phyloP scores from a whole-genome alignment of 176 grass and related monocot genomes.

The Microstegium vimineum region DNA sequence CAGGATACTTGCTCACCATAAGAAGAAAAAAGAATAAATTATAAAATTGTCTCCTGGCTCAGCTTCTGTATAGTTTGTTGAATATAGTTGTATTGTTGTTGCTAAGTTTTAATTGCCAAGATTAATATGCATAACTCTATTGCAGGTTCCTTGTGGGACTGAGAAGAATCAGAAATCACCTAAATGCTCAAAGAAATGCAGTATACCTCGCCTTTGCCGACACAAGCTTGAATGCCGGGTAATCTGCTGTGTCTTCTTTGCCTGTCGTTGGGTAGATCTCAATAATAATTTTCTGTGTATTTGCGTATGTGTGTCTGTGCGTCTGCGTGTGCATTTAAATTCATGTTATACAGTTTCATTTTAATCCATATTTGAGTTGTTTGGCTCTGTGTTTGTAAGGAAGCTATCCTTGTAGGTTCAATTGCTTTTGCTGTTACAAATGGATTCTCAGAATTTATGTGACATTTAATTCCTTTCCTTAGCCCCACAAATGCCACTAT shows the following conservation, averaged over 20 bases:
- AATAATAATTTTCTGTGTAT: not conserved
- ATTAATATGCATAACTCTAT: slow-evolving; percentile 21
- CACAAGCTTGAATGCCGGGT: slow-evolving; percentile 80
- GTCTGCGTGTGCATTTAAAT: not conserved
- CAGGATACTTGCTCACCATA: not conserved
- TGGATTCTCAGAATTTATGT: not conserved
- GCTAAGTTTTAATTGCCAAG: not conserved
- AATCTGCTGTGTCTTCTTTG: slow-evolving; percentile 8
- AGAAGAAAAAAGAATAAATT: not conserved
- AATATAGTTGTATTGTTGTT: not conserved
- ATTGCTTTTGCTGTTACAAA: slow-evolving; percentile 23
- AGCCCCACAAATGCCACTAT: slow-evolving; percentile 98
- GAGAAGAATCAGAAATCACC: slow-evolving; percentile 97
- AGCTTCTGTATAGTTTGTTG: not conserved
- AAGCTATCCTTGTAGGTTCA: slow-evolving; percentile 10
- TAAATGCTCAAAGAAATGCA: slow-evolving; percentile 80
- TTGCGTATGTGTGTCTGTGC: too few species aligned
- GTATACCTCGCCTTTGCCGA: slow-evolving; percentile 74
- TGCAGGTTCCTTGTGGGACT: slow-evolving; percentile 93
- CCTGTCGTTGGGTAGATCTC: not conserved
- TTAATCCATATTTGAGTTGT: slow-evolving; percentile 7
- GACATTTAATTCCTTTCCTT: slow-evolving; percentile 29
- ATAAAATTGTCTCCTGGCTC: not conserved
- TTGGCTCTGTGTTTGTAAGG: not conserved
- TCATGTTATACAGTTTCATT: not conserved